Evolutionary conservation across 768 basidiomycete genomes (phyloP), one percentile per base, ranked within the genome.

Genomic region (Lentinula detonsa): DNA sequence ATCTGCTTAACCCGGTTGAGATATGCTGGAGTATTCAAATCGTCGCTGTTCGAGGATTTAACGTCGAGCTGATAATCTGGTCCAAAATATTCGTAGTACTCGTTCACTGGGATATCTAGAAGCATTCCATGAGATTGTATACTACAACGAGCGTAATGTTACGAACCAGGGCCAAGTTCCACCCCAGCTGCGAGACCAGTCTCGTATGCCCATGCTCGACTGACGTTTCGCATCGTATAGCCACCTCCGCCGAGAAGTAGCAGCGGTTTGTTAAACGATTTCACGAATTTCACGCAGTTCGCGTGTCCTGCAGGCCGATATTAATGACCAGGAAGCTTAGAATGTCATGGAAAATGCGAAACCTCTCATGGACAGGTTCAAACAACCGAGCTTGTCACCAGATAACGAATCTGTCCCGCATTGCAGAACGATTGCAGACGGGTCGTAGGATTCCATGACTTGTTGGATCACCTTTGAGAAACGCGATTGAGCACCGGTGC

Each of bases 21-120:
- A 73, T 98, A 99, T 62, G 91, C 91, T 4, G 84, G 85, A 3
- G 92, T 91, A 70, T 99, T 99, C 76, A 96, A 76, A 69, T 99
- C 96, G 65, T 97, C 95, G 62, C 93, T 90, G 70, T 98, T 99
- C 11, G 93, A 95, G 11, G 93, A 77, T 67, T 89, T 92, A 33
- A 99, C 97, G 70, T 99, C 93, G 35, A 99, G 82, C 70, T 95
- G 86, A 69, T 98, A 98, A 68, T 96, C 93, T 2, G 97, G 97
- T 0, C 97, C 97, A 72, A 98, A 98, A 73, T 98, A 98, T 70
- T 98, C 96, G 69, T 95, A 98, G 75, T 98, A 99, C 75, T 99
- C 97, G 69, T 98, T 99, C 64, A 95, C 89, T 2, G 97, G 97
- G 58, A 99, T 96, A 70, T 93, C 96, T 95, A 68, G n/a, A 35